Conservation (phyloP, 805 yeast genomes). For the Starmerella powellii region DNA sequence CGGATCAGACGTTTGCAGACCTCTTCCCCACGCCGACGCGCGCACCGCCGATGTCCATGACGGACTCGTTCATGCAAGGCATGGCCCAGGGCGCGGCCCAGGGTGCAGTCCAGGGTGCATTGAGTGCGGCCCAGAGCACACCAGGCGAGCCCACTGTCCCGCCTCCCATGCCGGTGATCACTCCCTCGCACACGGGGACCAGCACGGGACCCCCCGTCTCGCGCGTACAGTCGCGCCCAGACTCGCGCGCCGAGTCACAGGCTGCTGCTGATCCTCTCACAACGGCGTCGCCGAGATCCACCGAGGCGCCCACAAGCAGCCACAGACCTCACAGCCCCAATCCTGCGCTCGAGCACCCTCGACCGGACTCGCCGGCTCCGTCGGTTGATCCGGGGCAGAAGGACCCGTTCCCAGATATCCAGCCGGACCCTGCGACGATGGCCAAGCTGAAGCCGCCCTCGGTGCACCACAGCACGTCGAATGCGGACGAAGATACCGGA, state of each 20-base stretch:
- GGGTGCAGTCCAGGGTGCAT: constrained; percentile 8
- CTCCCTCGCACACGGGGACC: not conserved
- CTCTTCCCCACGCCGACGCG: constrained; percentile 36
- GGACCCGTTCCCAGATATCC: constrained; percentile 10
- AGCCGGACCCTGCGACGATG: constrained; percentile 5
- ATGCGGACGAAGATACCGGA: not conserved
- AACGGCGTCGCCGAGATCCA: too few species aligned
- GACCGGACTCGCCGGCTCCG: not conserved
- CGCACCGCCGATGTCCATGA: constrained; percentile 1
- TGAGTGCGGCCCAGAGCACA: not conserved
- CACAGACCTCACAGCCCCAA: not conserved
- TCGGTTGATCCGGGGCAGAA: constrained; percentile 5
- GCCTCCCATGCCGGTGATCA: not conserved
- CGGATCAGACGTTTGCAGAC: constrained; percentile 46
- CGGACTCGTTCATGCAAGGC: constrained; percentile 4
- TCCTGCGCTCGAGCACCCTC: not conserved
- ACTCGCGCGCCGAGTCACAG: too few species aligned
- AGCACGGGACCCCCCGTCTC: too few species aligned
- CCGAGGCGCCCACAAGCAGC: too few species aligned
- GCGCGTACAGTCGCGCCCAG: too few species aligned
- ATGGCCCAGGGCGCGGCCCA: constrained; percentile 11
- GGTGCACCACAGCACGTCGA: not conserved
- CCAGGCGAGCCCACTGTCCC: not conserved
- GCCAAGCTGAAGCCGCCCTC: not conserved
- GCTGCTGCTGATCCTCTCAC: too few species aligned